Evolutionary conservation across 2,329 filamentous ascomycete genomes (phyloP), one percentile per base, ranked within the genome.

Genomic region (Fragosphaeria purpurea): DNA sequence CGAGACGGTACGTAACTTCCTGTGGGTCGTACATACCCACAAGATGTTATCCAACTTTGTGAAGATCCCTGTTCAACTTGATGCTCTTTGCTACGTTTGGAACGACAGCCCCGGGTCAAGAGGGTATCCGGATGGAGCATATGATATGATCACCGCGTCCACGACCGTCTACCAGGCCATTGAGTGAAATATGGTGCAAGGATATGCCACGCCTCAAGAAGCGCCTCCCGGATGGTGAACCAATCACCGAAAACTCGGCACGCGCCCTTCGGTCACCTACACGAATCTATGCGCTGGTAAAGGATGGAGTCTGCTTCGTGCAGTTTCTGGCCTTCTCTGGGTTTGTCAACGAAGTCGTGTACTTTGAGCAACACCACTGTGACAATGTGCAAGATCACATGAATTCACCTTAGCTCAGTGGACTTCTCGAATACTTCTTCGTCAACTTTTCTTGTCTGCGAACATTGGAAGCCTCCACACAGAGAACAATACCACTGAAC

Each of bases 11-110:
- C 5, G 42, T 53, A 10, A 56, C 53, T n/a, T 49, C 56, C 47
- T 58, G 33, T 49, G 53, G 4, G 71, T 68, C 40, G 56, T 72
- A 6, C 6, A 64, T 44, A 8, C 47, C 0, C 63, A 65, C 51
- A 46, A 22, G 49, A 54, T 68, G 5, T 59, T 72, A 7, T 55
- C 65, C 45, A 60, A 55, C 5, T 62, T 73, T 33, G 60, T 67
- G 2, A 66, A 62, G 10, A 70, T 72, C 43, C 70, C 69, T 0
- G 67, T 73, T 51, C 68, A 67, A 46, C 57, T 73, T 0, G 70
- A 73, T 59, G 70, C 69, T 1, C 51, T 73, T 31, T 73, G 69
- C 51, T 68, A 58, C 43, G 64, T 48, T 12, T 72, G 66, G 67
- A 50, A 61, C 46, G 44, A 55, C n/a, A n/a, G n/a, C n/a, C n/a